phyloP scores from a whole-genome alignment of 2,329 filamentous ascomycete species.

The Ascocoryne sarcoides region DNA sequence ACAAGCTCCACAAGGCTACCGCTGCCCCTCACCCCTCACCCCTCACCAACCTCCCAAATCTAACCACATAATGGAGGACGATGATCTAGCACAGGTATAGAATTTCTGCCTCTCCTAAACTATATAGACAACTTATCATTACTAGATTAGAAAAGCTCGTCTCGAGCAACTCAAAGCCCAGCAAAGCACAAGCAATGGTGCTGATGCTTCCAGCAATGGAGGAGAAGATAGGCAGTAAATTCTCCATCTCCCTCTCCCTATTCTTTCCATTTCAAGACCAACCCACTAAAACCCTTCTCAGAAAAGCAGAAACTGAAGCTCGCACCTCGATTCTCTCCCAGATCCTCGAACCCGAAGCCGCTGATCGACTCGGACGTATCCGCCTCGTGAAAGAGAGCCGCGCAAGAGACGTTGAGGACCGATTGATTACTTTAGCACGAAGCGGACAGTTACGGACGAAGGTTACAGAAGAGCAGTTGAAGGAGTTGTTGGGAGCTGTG shows the following conservation, averaged over 20 bases:
- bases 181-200: slow-evolving; percentile 45
- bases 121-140: neutral
- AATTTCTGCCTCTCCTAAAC: no score
- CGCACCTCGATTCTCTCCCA: slow-evolving; percentile 74
- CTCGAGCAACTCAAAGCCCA: slow-evolving; percentile 85
- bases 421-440: slow-evolving; percentile 84
- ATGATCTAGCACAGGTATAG: slow-evolving; percentile 28
- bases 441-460: slow-evolving; percentile 78
- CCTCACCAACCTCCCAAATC: no score
- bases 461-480: slow-evolving; percentile 87
- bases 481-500: slow-evolving; percentile 79
- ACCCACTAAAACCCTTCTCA: slow-evolving; percentile 16
- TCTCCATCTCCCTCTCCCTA: neutral
- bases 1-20: no score
- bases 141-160: slow-evolving; percentile 80
- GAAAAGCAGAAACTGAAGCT: slow-evolving; percentile 53
- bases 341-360: slow-evolving; percentile 89
- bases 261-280: neutral
- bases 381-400: slow-evolving; percentile 90
- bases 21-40: no score
- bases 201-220: slow-evolving; percentile 38
- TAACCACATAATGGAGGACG: slow-evolving; percentile 25
- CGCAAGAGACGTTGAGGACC: slow-evolving; percentile 82
- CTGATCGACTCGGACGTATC: slow-evolving; percentile 88
- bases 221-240: slow-evolving; percentile 51